These are phyloP conservation scores for Zygosaccharomyces pseudobailii DNA, from an alignment of 1,139 yeast species.

Conservation along the genomic window DNA sequence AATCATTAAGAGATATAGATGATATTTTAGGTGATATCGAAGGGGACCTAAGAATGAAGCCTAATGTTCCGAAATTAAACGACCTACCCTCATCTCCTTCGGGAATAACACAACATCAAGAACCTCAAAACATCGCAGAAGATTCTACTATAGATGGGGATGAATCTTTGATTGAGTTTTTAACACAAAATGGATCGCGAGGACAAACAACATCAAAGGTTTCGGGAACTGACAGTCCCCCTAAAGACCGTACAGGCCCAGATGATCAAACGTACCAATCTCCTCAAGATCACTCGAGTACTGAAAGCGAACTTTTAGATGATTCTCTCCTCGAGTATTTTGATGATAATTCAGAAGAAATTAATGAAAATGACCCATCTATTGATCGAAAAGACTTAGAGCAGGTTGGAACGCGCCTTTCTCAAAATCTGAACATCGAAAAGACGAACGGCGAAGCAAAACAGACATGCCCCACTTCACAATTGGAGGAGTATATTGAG, in stretches of 20 bases:
- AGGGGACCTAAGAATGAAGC: conserved; percentile 14
- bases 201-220: too few species aligned
- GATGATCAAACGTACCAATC: not conserved
- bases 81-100: conserved; percentile 16
- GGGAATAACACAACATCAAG: conserved; percentile 8
- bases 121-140: not conserved
- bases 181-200: conserved; percentile 17
- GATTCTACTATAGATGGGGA: conserved; percentile 19
- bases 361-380: not conserved
- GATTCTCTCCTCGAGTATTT: conserved; percentile 14
- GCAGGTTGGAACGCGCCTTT: conserved; percentile 7
- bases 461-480: not conserved
- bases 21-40: conserved; percentile 28
- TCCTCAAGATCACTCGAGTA: not conserved
- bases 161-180: conserved; percentile 25
- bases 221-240: too few species aligned
- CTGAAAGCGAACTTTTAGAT: conserved; percentile 12
- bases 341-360: conserved; percentile 4
- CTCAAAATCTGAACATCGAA: conserved; percentile 10
- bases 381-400: conserved; percentile 2
- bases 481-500: conserved; percentile 6
- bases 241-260: too few species aligned
- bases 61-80: conserved; percentile 6
- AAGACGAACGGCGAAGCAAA: not conserved
- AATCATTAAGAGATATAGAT: conserved; percentile 26